Base-by-base conservation (phyloP, 495 filamentous ascomycete species). In the Diplogelasinospora grovesii region DNA sequence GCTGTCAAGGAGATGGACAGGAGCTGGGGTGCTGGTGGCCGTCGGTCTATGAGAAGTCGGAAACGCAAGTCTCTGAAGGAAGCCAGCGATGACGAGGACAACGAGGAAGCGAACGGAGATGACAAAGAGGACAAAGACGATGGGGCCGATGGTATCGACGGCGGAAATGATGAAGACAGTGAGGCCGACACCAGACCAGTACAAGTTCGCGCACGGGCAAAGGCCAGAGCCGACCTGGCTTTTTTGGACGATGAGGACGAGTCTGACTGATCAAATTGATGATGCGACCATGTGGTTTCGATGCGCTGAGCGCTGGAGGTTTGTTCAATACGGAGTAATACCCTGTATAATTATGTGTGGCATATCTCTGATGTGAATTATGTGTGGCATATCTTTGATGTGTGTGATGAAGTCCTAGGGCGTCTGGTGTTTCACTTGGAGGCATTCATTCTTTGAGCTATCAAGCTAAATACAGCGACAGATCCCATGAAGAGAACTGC, bases 401-500 rank as follows among this genome's bases (percentile, higher is more conserved):
- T 13, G 14, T 28, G 10, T 28, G 10, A 28, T 28, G 26, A 9
- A 3, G 3, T 9, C 26, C 10, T 3, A 13, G 11, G 18, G 32
- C 9, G 13, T 34, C 24, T 19, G 24, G 18, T 22, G 9, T 6
- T 13, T 57, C 50, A 70, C 54, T 50, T 65, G n/a, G 50, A 39
- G 22, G 64, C 66, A 45, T 73, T 71, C 60, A 73, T 69, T 56
- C 59, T 66, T 54, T 98, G 93, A 14, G 87, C 90, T 44, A 88
- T 77, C 44, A 96, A 69, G 56, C 89, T 94, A 69, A 96, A 93
- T 41, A 92, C 79, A 2, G 87, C 88, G 22, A 96, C 85, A 0
- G 89, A 95, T 4, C 89, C 89, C 61, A 97, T 85, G 66, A 97
- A 98, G 2, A 97, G 72, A 2, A 95, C 86, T 3, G 95, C 75